phyloP scores from a whole-genome alignment of 2,329 filamentous ascomycete genomes.

The Penicillium sp. region DNA sequence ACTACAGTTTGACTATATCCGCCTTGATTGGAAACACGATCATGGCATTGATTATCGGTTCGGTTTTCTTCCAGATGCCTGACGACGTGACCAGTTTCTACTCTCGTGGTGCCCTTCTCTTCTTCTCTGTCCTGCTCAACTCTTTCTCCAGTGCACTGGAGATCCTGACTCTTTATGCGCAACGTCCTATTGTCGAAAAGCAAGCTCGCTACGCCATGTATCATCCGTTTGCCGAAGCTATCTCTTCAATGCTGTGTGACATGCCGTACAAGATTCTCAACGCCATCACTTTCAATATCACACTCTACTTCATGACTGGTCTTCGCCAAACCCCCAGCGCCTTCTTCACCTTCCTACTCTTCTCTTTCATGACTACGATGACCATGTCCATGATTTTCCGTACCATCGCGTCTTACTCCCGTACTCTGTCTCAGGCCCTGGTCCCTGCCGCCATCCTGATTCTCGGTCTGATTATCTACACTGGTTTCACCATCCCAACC shows the following conservation, averaged over 20 bases:
- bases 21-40: constrained; percentile 66
- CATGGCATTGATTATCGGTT: constrained; percentile 74
- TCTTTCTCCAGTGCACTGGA: constrained; percentile 78
- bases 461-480: constrained; percentile 7
- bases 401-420: constrained; percentile 70
- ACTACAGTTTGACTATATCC: constrained; percentile 70
- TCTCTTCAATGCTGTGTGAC: constrained; percentile 21
- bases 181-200: constrained; percentile 24
- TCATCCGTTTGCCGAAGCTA: constrained; percentile 21
- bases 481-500: constrained; percentile 7
- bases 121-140: constrained; percentile 85
- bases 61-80: constrained; percentile 75
- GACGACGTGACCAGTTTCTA: constrained; percentile 70
- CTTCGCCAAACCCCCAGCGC: constrained; percentile 68
- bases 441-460: constrained; percentile 6
- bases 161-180: constrained; percentile 25
- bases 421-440: constrained; percentile 56
- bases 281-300: constrained; percentile 70
- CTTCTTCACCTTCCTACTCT: constrained; percentile 83
- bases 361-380: constrained; percentile 70
- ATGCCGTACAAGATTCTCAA: constrained; percentile 79
- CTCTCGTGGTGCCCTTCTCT: constrained; percentile 73
- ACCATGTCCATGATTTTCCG: constrained; percentile 85
- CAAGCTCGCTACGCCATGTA: constrained; percentile 29
- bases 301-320: constrained; percentile 84